Evolutionary conservation across 163 green algal species (phyloP).

Genomic region (Volvox carteri): DNA sequence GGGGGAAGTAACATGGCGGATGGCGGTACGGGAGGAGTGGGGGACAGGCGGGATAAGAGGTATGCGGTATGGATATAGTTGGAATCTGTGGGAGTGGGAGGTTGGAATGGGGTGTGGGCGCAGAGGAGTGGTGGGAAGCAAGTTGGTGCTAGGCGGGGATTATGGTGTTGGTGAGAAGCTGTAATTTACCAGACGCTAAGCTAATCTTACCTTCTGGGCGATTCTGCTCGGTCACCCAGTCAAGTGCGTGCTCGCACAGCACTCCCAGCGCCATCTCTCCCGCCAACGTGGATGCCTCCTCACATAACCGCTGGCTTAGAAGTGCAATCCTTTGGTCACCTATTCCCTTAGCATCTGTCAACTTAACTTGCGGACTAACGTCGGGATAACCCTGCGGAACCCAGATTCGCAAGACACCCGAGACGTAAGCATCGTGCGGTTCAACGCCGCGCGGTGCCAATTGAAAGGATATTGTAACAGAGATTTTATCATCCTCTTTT

Average conservation of each 20-base stretch:
- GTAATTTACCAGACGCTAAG: background rate
- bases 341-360: constrained; percentile 32
- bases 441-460: constrained; percentile 6
- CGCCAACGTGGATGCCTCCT: constrained; percentile 14
- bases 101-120: too few relatives aligned
- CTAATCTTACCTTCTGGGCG: constrained; percentile 28
- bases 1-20: too few relatives aligned
- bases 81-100: too few relatives aligned
- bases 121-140: too few relatives aligned
- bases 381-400: constrained; percentile 2
- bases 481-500: background rate
- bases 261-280: constrained; percentile 25
- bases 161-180: too few relatives aligned
- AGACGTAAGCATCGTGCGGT: background rate
- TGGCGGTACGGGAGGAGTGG: too few relatives aligned
- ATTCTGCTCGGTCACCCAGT: constrained; percentile 52
- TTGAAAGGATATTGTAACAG: background rate
- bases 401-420: background rate
- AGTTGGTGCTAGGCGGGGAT: too few relatives aligned
- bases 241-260: constrained; percentile 36
- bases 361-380: background rate
- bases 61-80: too few relatives aligned
- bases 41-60: too few relatives aligned
- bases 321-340: background rate
- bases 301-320: background rate